Evolutionary conservation across 2,329 filamentous ascomycete genomes (phyloP).

Genomic region (Drechslerella dactyloides): DNA sequence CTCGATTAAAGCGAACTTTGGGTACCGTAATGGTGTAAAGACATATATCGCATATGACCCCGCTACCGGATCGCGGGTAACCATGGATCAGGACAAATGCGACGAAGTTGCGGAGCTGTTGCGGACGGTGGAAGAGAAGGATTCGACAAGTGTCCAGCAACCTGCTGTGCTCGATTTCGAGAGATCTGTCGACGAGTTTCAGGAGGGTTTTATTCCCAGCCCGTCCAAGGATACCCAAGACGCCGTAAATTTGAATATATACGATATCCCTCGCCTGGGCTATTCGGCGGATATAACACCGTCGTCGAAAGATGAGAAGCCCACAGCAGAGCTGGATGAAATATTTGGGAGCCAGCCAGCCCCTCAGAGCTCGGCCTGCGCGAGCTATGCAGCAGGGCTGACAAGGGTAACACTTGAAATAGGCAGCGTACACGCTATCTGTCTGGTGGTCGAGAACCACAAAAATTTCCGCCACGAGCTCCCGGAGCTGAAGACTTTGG

Average conservation of each 20-base stretch:
- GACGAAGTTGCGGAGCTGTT: neutral
- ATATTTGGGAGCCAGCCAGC: conserved; percentile 7
- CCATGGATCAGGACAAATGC: neutral
- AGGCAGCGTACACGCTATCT: conserved; percentile 11
- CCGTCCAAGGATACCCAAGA: neutral
- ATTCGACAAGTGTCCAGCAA: neutral
- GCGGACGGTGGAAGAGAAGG: neutral
- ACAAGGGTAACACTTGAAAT: conserved; percentile 8
- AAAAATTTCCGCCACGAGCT: conserved; percentile 26
- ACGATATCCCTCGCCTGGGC: conserved; percentile 23
- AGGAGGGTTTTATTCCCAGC: conserved; percentile 9
- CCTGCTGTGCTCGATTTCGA: conserved; percentile 5
- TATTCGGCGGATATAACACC: conserved; percentile 13
- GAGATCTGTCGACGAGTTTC: conserved; percentile 1
- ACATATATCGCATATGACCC: neutral
- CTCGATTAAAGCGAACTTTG: neutral
- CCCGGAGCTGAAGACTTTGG: conserved; percentile 4
- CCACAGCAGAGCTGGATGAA: neutral
- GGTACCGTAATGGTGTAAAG: neutral
- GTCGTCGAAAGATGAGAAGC: conserved; percentile 9
- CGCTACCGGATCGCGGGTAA: neutral
- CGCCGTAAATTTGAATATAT: conserved; percentile 12
- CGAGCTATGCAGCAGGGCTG: conserved; percentile 12
- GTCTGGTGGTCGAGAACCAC: conserved; percentile 18
- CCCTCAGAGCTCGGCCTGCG: conserved; percentile 14